A percentile compares a stretch with the other conserved stretches of the same genome.
Conservation (phyloP, 768 basidiomycete species). For the Suillus ampliporus region DNA sequence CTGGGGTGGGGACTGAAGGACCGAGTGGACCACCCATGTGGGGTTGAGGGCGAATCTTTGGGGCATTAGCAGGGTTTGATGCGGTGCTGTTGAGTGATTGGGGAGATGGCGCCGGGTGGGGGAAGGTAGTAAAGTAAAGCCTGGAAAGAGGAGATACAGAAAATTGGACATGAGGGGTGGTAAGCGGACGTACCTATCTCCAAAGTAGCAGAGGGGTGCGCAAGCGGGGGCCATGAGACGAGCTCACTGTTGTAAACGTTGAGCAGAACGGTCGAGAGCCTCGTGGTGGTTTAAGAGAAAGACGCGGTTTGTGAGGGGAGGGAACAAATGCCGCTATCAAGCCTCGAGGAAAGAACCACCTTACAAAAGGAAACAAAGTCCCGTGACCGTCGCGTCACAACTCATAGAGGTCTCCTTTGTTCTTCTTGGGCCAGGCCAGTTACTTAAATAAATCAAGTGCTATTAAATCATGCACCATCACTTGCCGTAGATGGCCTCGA, state of each 20-base stretch:
- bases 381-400: conserved; percentile 43
- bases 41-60: conserved; percentile 65
- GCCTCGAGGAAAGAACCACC: conserved; percentile 23
- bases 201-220: conserved; percentile 81
- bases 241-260: not conserved
- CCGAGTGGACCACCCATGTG: conserved; percentile 59
- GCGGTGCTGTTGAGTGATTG: conserved; percentile 66
- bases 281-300: conserved; percentile 17
- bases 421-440: too few relatives aligned
- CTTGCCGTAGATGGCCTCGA: too few relatives aligned
- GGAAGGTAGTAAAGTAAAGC: conserved; percentile 90
- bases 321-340: conserved; percentile 33
- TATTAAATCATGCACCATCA: not conserved
- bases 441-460: not conserved
- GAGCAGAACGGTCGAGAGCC: not conserved
- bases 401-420: too few relatives aligned
- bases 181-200: conserved; percentile 62
- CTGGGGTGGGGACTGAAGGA: conserved; percentile 61
- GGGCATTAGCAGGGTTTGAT: conserved; percentile 56
- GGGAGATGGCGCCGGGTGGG: conserved; percentile 71
- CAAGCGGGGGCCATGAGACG: conserved; percentile 51
- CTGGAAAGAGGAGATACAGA: conserved; percentile 42
- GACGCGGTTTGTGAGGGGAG: conserved; percentile 12
- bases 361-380: conserved; percentile 41
- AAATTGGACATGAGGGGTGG: conserved; percentile 14